phyloP scores from a whole-genome alignment of 768 basidiomycete genomes.

The Xerocomellus intermedius region DNA sequence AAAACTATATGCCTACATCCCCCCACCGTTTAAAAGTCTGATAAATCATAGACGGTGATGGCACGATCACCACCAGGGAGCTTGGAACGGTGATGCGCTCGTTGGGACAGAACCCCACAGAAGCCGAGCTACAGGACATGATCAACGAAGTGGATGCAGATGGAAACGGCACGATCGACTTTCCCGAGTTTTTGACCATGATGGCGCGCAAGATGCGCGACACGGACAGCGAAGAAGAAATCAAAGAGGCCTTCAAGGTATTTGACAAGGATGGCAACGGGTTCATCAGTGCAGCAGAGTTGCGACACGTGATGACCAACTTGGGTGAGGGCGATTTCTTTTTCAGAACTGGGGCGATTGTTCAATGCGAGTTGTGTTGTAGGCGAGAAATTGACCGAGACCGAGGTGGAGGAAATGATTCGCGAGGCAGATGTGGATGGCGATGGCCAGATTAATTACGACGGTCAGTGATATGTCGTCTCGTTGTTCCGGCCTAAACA shows the following conservation, averaged over 20 bases:
- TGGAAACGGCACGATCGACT: slow-evolving; percentile 86
- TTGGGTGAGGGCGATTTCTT: slow-evolving; percentile 51
- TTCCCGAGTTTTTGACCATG: slow-evolving; percentile 79
- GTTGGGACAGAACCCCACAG: slow-evolving; percentile 89
- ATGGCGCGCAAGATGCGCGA: slow-evolving; percentile 90
- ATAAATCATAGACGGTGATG: slow-evolving; percentile 70
- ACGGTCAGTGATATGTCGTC: slow-evolving; percentile 46
- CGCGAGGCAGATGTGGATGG: slow-evolving; percentile 94
- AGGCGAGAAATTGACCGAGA: slow-evolving; percentile 86
- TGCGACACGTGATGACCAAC: slow-evolving; percentile 89
- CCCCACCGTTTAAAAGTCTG: not conserved
- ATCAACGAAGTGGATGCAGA: slow-evolving; percentile 93
- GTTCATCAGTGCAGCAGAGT: slow-evolving; percentile 80
- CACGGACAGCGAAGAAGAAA: slow-evolving; percentile 91
- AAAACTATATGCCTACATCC: not conserved
- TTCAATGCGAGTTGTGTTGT: slow-evolving; percentile 13
- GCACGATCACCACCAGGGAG: slow-evolving; percentile 88
- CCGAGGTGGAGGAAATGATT: slow-evolving; percentile 95
- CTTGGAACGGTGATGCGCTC: slow-evolving; percentile 94
- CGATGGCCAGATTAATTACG: slow-evolving; percentile 90
- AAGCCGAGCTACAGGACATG: slow-evolving; percentile 91
- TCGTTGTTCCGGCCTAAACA: not conserved
- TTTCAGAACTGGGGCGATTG: not conserved
- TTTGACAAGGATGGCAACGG: slow-evolving; percentile 97
- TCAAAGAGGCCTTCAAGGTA: slow-evolving; percentile 94